These are phyloP conservation scores for Gastrolobium villosum DNA, from an alignment of 306 rosid genomes.

Conservation along the genomic window DNA sequence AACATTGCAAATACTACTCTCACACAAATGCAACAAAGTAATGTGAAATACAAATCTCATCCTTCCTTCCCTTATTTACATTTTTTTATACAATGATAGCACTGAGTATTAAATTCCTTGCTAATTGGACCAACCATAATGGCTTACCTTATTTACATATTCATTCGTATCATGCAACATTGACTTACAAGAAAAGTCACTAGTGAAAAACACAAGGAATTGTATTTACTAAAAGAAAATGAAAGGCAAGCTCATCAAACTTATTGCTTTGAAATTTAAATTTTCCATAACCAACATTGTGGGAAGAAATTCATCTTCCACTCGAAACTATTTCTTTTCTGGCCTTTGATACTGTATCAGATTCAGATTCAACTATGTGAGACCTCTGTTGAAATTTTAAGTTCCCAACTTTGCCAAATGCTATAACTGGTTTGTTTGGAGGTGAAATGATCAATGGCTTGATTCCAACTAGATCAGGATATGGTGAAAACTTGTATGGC, in stretches of 20 bases:
- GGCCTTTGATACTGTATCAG: background rate
- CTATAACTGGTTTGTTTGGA: background rate
- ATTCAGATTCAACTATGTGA: slow-evolving; percentile 19
- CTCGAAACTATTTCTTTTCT: slow-evolving; percentile 1
- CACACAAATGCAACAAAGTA: background rate
- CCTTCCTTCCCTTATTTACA: background rate
- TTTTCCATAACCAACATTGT: slow-evolving; percentile 32
- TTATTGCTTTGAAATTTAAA: background rate
- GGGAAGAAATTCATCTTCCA: slow-evolving; percentile 27
- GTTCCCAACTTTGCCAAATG: background rate
- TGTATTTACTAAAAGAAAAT: background rate
- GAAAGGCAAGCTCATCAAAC: background rate
- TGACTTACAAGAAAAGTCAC: background rate
- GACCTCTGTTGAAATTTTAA: slow-evolving; percentile 23
- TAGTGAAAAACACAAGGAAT: background rate
- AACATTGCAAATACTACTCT: no score
- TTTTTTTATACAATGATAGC: background rate
- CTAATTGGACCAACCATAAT: no score
- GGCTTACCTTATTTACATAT: no score
- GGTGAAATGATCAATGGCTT: slow-evolving; percentile 48
- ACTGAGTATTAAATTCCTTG: no score
- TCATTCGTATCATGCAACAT: background rate
- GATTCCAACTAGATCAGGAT: slow-evolving; percentile 56
- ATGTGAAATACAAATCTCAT: background rate
- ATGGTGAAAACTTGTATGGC: slow-evolving; percentile 53